Conservation (phyloP, 2,329 filamentous ascomycete genomes). For the Parafenestella ontariensis region DNA sequence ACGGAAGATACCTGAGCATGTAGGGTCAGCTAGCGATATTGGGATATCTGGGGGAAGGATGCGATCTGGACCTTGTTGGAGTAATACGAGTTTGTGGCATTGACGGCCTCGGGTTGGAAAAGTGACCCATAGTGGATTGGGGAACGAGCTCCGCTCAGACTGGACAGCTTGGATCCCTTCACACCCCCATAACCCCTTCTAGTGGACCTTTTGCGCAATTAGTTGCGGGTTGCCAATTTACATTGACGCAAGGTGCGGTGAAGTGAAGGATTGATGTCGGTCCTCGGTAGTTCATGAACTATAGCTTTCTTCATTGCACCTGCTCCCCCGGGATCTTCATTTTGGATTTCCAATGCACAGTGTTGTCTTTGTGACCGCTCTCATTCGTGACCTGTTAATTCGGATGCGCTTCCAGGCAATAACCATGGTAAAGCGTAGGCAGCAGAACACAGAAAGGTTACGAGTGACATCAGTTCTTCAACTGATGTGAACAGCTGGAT, state of each 20-base stretch:
- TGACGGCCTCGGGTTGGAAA: background rate
- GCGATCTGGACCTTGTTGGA: background rate
- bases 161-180: background rate
- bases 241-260: background rate
- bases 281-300: background rate
- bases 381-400: background rate
- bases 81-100: background rate
- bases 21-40: background rate
- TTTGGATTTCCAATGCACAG: too few species aligned
- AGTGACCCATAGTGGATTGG: background rate
- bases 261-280: background rate
- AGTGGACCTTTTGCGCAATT: background rate
- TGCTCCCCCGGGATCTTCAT: too few species aligned
- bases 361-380: background rate
- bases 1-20: conserved; percentile 3
- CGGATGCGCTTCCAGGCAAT: background rate
- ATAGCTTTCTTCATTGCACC: background rate
- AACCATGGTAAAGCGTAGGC: background rate
- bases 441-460: background rate
- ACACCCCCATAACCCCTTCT: background rate
- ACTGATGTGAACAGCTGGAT: background rate
- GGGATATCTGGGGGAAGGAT: background rate
- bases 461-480: background rate
- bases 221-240: background rate
- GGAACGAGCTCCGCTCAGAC: background rate